These are phyloP conservation scores for Termitomyces sp. DNA, from an alignment of 768 basidiomycete genomes.

Conservation along the genomic window DNA sequence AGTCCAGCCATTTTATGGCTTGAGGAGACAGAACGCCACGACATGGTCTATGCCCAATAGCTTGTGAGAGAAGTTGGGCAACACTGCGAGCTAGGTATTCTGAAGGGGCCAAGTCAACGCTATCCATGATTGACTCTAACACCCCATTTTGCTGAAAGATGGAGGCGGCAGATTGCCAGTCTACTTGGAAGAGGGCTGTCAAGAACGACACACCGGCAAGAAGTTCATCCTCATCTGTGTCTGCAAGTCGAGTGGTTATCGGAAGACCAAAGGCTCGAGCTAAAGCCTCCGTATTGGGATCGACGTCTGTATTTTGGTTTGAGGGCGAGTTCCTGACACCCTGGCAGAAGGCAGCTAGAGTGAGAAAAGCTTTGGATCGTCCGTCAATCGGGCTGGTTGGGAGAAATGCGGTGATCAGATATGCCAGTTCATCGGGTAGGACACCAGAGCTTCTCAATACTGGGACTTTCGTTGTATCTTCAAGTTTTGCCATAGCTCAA, in stretches of 20 bases:
- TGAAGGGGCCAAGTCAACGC: slow-evolving; percentile 57
- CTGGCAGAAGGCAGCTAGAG: slow-evolving; percentile 65
- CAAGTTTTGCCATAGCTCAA: not conserved
- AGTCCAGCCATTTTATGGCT: slow-evolving; percentile 62
- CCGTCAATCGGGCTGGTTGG: slow-evolving; percentile 35
- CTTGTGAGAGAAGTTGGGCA: slow-evolving; percentile 72
- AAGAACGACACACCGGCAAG: slow-evolving; percentile 61
- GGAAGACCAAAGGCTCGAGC: slow-evolving; percentile 44
- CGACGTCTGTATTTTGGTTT: slow-evolving; percentile 30
- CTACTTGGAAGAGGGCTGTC: slow-evolving; percentile 81
- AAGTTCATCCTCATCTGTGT: slow-evolving; percentile 47
- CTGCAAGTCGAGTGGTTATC: slow-evolving; percentile 44
- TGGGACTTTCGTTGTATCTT: not conserved
- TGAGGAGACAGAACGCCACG: slow-evolving; percentile 55
- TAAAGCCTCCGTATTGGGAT: slow-evolving; percentile 45
- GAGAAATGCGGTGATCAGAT: slow-evolving; percentile 46
- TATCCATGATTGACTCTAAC: slow-evolving; percentile 60
- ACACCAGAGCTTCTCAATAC: slow-evolving; percentile 22
- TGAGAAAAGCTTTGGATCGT: slow-evolving; percentile 67
- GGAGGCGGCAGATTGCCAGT: slow-evolving; percentile 56
- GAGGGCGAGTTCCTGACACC: slow-evolving; percentile 37
- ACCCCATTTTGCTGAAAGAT: slow-evolving; percentile 64
- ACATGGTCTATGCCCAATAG: slow-evolving; percentile 68
- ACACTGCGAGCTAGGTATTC: slow-evolving; percentile 48
- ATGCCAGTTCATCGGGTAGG: slow-evolving; percentile 51